Base-by-base conservation (phyloP, 2,329 filamentous ascomycete species). In the Periconia macrospinosa region DNA sequence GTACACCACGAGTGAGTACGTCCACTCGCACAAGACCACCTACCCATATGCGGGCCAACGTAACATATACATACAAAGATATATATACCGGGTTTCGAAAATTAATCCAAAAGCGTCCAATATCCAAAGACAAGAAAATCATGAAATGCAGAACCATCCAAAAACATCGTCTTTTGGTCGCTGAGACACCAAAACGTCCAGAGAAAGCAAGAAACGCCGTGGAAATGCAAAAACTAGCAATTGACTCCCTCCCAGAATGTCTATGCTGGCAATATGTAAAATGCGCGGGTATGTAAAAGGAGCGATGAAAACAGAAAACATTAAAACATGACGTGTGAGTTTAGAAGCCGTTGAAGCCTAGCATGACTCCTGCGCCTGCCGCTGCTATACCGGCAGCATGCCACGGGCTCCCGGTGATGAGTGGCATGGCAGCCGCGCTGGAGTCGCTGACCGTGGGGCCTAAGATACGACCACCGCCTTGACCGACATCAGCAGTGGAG, bases 391-490 rank as follows among this genome's bases (percentile, higher is more conserved):
- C 69, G 19, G 62, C 63, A 20, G 65, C 57, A 42, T 58, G 45
- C 69, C 67, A 72, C 27, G 66, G 61, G 30, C 58, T 63, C 6
- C 67, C 52, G 3, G 69, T 70, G n/a, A 55, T 58, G 8, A 53
- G 54, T 0, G 71, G 63, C 47, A 61, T 57, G 1, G 60, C 62
- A 2, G 59, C 68, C n/a, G 45, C 66, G 1, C 53, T 48, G 19
- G 45, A 17, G 7, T 30, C 30, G 13, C 30, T 19, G 2, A 18
- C 42, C 18, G 47, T 23, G 9, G 47, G 65, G 8, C 67, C 65
- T 30, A 66, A 65, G n/a, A 68, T 71, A 18, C 80, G 73, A 3
- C 76, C 80, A 10, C 79, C 80, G 3, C 75, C 77, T 3, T 75
- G 73, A 47, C 68, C 70, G 0, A 75, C 71, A 1, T 76, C 71